phyloP scores from a whole-genome alignment of 768 basidiomycete species.

The Trametes maxima region DNA sequence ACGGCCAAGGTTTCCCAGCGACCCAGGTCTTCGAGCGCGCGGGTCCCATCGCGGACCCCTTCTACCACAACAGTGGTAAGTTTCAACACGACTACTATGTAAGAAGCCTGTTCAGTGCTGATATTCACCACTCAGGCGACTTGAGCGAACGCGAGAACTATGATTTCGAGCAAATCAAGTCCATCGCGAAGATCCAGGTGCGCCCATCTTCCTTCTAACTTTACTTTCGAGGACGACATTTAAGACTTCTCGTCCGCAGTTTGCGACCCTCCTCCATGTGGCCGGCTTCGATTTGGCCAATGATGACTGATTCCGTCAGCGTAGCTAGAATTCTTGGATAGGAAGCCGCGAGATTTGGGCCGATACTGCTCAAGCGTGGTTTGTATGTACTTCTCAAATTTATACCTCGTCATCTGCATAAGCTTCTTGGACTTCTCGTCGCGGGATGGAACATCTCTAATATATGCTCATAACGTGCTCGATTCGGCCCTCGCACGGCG shows the following conservation, averaged over 20 bases:
- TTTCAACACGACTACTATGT: not conserved
- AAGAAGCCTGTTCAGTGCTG: too few species aligned
- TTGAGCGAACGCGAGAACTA: conserved; percentile 78
- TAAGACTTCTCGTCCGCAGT: not conserved
- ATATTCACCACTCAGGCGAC: conserved; percentile 52
- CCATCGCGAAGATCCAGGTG: conserved; percentile 89
- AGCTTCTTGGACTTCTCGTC: too few species aligned
- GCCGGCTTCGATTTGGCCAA: conserved; percentile 7
- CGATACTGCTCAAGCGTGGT: not conserved
- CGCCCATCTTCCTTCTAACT: not conserved
- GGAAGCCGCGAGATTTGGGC: too few species aligned
- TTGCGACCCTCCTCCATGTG: conserved; percentile 11
- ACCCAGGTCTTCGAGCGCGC: conserved; percentile 89
- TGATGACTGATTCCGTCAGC: not conserved
- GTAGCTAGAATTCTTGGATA: too few species aligned
- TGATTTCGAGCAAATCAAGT: conserved; percentile 78
- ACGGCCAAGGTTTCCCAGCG: conserved; percentile 80
- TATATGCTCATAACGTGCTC: too few species aligned
- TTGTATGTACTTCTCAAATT: not conserved
- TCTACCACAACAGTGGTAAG: conserved; percentile 84
- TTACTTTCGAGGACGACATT: not conserved
- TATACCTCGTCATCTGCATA: not conserved
- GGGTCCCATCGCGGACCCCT: conserved; percentile 83
- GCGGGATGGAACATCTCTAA: too few species aligned
- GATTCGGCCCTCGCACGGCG: too few species aligned